Conservation (phyloP, 805 yeast species). For the Myxozyma vanderwaltii region DNA sequence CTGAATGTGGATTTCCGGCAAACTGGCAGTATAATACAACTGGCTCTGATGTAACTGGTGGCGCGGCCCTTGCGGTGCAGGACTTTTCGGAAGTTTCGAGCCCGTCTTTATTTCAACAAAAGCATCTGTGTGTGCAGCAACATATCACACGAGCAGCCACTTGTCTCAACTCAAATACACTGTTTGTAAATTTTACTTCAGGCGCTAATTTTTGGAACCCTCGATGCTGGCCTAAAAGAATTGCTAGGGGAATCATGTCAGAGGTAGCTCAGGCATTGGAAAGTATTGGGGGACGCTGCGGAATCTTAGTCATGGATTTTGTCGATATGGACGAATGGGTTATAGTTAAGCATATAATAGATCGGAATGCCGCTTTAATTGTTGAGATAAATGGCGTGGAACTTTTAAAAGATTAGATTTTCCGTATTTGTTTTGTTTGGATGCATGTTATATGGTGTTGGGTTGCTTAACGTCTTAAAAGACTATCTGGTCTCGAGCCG, state of each 20-base stretch:
- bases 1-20: slow-evolving; percentile 66
- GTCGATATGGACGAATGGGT: slow-evolving; percentile 65
- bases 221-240: slow-evolving; percentile 72
- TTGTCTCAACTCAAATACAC: slow-evolving; percentile 50
- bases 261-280: slow-evolving; percentile 24
- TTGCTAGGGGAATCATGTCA: slow-evolving; percentile 54
- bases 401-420: background rate
- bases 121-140: slow-evolving; percentile 58
- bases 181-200: slow-evolving; percentile 71
- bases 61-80: slow-evolving; percentile 56
- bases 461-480: too few species aligned
- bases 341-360: slow-evolving; percentile 53
- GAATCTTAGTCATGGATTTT: slow-evolving; percentile 69
- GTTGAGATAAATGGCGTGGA: background rate
- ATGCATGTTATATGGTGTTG: background rate
- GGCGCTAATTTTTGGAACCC: slow-evolving; percentile 72
- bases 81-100: slow-evolving; percentile 68
- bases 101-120: slow-evolving; percentile 56
- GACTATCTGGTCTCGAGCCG: too few species aligned
- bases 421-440: background rate
- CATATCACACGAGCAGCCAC: slow-evolving; percentile 55
- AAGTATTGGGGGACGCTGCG: slow-evolving; percentile 47
- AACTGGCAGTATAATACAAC: slow-evolving; percentile 68
- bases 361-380: slow-evolving; percentile 34
- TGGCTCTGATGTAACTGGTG: slow-evolving; percentile 58